Base-by-base conservation (phyloP, 768 basidiomycete species). In the Serendipita indica region DNA sequence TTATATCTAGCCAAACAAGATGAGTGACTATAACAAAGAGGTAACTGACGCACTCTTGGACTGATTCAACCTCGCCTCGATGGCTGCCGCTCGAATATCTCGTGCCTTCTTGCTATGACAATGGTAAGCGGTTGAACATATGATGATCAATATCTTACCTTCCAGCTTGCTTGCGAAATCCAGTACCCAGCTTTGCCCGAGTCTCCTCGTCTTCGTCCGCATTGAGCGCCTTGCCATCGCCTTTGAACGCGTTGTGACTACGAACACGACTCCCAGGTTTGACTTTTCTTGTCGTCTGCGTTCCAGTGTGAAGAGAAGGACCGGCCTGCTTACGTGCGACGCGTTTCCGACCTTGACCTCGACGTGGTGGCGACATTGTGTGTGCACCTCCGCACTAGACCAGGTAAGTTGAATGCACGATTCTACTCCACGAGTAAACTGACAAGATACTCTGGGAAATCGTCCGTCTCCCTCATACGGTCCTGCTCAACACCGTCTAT, bases 301-400 rank as follows among this genome's bases (percentile, higher is more conserved):
- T 82, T 67, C 81, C 82, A 4, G 80, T 82, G 46, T 75, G 72
- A 35, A 71, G 70, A 2, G 83, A 83, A 0, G 83, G 77, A 2
- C 75, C 72, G 0, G 74, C 71, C 43, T 72, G 69, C 30, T 69
- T 67, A 33, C 66, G 69, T 3, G 66, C 66, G n/a, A 63, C 35
- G 33, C 73, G 74, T n/a, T 65, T 63, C 22, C 75, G 72, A 2
- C 75, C 75, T 12, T 67, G 65, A 20, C 73, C 74, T 14, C 70
- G 69, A 27, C 75, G 72, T n/a, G 83, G 82, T 2, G 83, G 77
- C 3, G 76, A 65, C 39, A 80, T 77, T 3, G 74, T 71, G 65
- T 89, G 84, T 13, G 88, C 86, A 13, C 87, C 88, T 57, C 89
- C 88, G 62, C 87, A 89, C 86, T 88, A n/a, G 27, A n/a, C 18